A percentile compares a stretch with the other conserved stretches of the same genome.
phyloP scores from a whole-genome alignment of 2,329 filamentous ascomycete species.

The Nothophaeocryptopus gaeumannii region DNA sequence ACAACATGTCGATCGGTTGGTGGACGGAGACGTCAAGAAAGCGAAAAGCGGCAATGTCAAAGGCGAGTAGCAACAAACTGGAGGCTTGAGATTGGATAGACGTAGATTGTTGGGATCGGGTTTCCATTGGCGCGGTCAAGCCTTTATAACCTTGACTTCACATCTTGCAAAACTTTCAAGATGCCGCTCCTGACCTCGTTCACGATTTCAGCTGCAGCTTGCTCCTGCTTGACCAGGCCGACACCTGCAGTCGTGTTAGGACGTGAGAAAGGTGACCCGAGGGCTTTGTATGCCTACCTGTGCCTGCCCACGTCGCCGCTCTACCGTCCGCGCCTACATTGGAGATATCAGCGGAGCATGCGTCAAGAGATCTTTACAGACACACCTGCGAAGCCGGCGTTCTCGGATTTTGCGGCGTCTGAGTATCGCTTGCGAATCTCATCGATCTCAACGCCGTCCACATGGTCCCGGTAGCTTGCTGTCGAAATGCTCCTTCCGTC shows the following conservation, averaged over 20 bases:
- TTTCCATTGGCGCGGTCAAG: too few relatives aligned
- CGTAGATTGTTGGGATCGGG: not conserved
- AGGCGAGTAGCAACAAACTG: slow-evolving; percentile 18
- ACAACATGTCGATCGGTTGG: slow-evolving; percentile 17
- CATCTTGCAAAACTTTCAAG: not conserved
- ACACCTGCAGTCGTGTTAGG: slow-evolving; percentile 41
- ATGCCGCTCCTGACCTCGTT: slow-evolving; percentile 39
- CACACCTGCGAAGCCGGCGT: slow-evolving; percentile 44
- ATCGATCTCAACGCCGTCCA: slow-evolving; percentile 38
- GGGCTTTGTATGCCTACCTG: slow-evolving; percentile 33
- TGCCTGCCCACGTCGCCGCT: slow-evolving; percentile 59
- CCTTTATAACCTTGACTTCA: slow-evolving; percentile 1
- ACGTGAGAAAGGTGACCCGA: too few relatives aligned
- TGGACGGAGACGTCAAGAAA: slow-evolving; percentile 13
- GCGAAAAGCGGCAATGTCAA: slow-evolving; percentile 28
- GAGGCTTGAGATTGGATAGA: not conserved
- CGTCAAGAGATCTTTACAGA: slow-evolving; percentile 21
- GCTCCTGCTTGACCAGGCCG: slow-evolving; percentile 54
- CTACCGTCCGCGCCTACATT: slow-evolving; percentile 44
- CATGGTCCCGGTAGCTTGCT: slow-evolving; percentile 46
- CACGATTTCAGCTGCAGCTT: slow-evolving; percentile 53
- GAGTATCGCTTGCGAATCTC: slow-evolving; percentile 46
- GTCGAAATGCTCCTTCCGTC: slow-evolving; percentile 59
- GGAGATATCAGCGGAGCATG: too few relatives aligned
- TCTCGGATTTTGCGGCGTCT: slow-evolving; percentile 49